A percentile compares a stretch with the other conserved stretches of the same genome.
phyloP scores from a whole-genome alignment of 306 rosid genomes.

The Hippophae tibetana region DNA sequence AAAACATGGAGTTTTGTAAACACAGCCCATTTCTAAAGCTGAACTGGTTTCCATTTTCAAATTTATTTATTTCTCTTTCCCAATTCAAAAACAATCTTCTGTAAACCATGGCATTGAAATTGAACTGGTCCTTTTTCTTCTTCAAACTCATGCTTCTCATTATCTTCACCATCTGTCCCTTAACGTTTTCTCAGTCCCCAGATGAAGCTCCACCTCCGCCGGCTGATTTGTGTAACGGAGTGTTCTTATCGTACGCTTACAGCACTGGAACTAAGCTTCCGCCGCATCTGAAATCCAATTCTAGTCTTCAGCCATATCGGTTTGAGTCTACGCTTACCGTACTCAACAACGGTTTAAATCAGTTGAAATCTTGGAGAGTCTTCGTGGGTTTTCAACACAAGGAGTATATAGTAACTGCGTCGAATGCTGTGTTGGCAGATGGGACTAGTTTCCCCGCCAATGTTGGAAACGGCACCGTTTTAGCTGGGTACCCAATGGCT shows the following conservation, averaged over 20 bases:
- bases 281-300: constrained; percentile 39
- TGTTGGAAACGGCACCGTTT: constrained; percentile 69
- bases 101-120: constrained; percentile 16
- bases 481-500: constrained; percentile 65
- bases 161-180: constrained; percentile 12
- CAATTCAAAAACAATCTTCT: constrained; percentile 1
- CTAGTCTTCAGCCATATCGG: constrained; percentile 45
- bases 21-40: no score
- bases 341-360: constrained; percentile 70
- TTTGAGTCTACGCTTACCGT: constrained; percentile 65
- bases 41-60: constrained; percentile 19
- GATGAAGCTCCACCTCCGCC: constrained; percentile 18
- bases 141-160: constrained; percentile 10
- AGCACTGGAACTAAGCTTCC: constrained; percentile 30
- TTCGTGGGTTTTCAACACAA: constrained; percentile 65
- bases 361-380: constrained; percentile 77
- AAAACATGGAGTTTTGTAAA: no score
- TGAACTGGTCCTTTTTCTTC: constrained; percentile 7
- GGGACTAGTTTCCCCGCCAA: constrained; percentile 47
- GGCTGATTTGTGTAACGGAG: constrained; percentile 50
- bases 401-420: constrained; percentile 65
- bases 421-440: constrained; percentile 51
- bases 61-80: constrained; percentile 1
- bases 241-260: constrained; percentile 57
- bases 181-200: constrained; percentile 27